Conservation (phyloP, 495 filamentous ascomycete species). For the Aspergillus ellipticus region DNA sequence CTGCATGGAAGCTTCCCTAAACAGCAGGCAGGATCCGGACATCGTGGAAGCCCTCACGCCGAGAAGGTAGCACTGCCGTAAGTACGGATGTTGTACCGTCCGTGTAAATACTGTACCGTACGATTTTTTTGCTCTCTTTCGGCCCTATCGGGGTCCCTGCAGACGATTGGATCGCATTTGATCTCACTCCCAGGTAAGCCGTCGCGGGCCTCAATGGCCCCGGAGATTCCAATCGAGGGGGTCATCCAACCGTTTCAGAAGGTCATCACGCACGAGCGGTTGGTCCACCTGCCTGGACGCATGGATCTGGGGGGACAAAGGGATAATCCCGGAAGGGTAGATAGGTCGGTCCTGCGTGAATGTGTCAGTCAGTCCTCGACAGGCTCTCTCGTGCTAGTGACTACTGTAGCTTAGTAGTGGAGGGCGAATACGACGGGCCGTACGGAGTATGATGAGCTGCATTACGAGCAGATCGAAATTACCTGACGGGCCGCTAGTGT, state of each 20-base stretch:
- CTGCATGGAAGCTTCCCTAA: background rate
- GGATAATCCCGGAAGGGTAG: background rate
- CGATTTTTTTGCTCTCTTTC: background rate
- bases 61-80: too few relatives aligned
- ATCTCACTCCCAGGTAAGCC: too few relatives aligned
- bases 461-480: background rate
- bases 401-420: background rate
- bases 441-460: background rate
- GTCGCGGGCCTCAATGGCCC: too few relatives aligned
- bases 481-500: background rate
- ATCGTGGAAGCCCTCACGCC: background rate
- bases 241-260: background rate
- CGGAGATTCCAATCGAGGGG: background rate
- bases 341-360: too few relatives aligned
- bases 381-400: background rate
- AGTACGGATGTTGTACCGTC: background rate
- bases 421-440: background rate
- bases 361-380: background rate
- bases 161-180: too few relatives aligned
- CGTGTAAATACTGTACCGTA: background rate
- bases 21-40: background rate
- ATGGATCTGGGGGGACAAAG: background rate
- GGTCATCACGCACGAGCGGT: background rate
- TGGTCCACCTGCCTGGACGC: background rate
- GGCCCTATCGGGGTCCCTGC: background rate